Evolutionary conservation across 1,284 basidiomycete genomes (phyloP).

Genomic region (Boletus subluridellus): DNA sequence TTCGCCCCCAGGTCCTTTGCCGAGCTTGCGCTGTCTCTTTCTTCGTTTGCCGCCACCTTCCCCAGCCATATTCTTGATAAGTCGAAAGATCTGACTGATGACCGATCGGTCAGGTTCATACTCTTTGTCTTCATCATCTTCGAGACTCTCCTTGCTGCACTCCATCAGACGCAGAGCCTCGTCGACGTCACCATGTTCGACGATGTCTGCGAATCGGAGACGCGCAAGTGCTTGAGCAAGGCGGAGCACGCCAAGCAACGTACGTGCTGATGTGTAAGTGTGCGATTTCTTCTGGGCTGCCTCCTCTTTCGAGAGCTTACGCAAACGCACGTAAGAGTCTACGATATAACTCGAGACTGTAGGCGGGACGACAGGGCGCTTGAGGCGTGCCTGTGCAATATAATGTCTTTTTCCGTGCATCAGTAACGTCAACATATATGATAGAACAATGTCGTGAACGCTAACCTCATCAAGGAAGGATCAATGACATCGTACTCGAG

Average conservation of each 20-base stretch:
- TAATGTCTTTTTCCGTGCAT: constrained; percentile 68
- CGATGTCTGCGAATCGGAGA: constrained; percentile 77
- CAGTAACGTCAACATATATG: constrained; percentile 5
- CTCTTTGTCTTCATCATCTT: constrained; percentile 73
- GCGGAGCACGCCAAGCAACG: constrained; percentile 91
- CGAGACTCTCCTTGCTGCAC: constrained; percentile 87
- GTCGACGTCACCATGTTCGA: constrained; percentile 88
- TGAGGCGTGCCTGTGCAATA: constrained; percentile 89
- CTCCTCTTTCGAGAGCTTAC: constrained; percentile 90
- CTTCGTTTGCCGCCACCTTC: constrained; percentile 40
- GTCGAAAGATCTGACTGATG: constrained; percentile 80
- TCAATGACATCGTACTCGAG: constrained; percentile 83
- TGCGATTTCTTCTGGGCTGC: constrained; percentile 86
- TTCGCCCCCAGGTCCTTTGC: constrained; percentile 66
- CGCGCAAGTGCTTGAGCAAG: constrained; percentile 94
- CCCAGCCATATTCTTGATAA: constrained; percentile 82
- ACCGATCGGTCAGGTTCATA: constrained; percentile 73
- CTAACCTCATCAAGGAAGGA: constrained; percentile 83
- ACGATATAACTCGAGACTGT: constrained; percentile 92
- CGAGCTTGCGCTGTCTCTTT: constrained; percentile 47
- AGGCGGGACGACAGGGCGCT: constrained; percentile 83
- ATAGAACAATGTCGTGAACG: background rate
- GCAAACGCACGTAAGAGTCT: constrained; percentile 91
- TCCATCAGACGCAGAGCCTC: constrained; percentile 97
- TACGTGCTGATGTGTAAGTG: constrained; percentile 95